These are phyloP conservation scores for Sindora glabra DNA, from an alignment of 306 rosid genomes.

Conservation along the genomic window DNA sequence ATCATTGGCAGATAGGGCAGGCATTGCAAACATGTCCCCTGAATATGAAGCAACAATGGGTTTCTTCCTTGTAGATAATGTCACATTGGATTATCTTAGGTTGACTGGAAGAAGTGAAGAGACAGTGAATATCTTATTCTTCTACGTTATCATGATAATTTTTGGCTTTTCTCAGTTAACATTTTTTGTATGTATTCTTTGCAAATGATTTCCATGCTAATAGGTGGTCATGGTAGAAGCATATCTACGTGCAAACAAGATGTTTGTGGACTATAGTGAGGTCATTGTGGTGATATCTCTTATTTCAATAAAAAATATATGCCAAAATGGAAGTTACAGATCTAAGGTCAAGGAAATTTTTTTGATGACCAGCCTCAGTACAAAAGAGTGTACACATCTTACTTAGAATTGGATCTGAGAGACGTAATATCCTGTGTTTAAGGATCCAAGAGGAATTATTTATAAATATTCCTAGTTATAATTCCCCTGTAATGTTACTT, in stretches of 20 bases:
- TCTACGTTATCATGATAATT: not conserved
- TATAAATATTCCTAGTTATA: not conserved
- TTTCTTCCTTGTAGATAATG: slow-evolving; percentile 71
- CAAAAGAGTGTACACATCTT: slow-evolving; percentile 51
- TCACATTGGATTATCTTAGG: slow-evolving; percentile 57
- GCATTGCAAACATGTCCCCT: slow-evolving; percentile 75
- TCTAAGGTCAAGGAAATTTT: not conserved
- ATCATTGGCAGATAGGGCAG: slow-evolving; percentile 62
- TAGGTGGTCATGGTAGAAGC: slow-evolving; percentile 55
- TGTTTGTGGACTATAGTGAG: slow-evolving; percentile 60
- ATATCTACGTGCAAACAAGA: slow-evolving; percentile 48
- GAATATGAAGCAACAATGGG: slow-evolving; percentile 82
- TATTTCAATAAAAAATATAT: not conserved
- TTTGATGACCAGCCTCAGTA: slow-evolving; percentile 35
- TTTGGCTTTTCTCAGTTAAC: not conserved
- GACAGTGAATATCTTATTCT: slow-evolving; percentile 28
- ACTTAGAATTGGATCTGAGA: slow-evolving; percentile 39
- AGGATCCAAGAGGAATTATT: slow-evolving; percentile 64
- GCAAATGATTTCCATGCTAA: too few species aligned
- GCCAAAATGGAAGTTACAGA: not conserved
- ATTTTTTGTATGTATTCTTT: not conserved
- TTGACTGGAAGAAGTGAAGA: slow-evolving; percentile 62
- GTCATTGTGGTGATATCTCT: slow-evolving; percentile 4
- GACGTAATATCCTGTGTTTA: slow-evolving; percentile 68
- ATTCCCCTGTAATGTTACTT: not conserved